phyloP scores from a whole-genome alignment of 805 yeast genomes.

The Yamadazyma akitaensis region DNA sequence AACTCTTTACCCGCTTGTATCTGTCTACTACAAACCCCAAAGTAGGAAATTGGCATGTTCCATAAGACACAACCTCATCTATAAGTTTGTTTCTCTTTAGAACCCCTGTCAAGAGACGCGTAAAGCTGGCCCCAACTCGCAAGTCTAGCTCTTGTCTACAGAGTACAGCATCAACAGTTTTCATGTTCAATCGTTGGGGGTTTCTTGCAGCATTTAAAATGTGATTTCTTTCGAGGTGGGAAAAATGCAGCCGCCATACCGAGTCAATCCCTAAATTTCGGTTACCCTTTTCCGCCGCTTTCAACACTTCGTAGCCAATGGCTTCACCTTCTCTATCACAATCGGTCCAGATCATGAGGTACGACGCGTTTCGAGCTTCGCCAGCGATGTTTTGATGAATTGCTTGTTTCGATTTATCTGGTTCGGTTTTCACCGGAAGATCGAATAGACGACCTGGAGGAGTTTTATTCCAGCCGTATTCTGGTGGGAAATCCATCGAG shows the following conservation, averaged over 20 bases:
- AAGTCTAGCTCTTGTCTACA: conserved; percentile 86
- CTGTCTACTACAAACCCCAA: conserved; percentile 95
- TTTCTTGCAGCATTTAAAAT: conserved; percentile 68
- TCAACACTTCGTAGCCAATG: conserved; percentile 79
- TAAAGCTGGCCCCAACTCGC: conserved; percentile 84
- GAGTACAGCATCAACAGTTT: conserved; percentile 77
- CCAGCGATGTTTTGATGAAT: conserved; percentile 50
- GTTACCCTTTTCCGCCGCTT: conserved; percentile 61
- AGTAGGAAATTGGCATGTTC: conserved; percentile 95
- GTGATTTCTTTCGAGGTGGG: conserved; percentile 80
- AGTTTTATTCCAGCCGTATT: conserved; percentile 63
- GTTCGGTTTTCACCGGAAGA: conserved; percentile 55
- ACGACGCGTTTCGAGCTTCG: conserved; percentile 59
- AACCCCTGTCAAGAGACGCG: conserved; percentile 68
- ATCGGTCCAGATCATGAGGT: conserved; percentile 95
- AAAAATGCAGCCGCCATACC: conserved; percentile 73
- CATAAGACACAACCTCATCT: conserved; percentile 64
- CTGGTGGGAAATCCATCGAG: conserved; percentile 59
- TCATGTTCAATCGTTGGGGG: conserved; percentile 61
- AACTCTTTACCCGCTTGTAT: conserved; percentile 67
- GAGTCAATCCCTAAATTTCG: conserved; percentile 41
- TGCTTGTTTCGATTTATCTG: conserved; percentile 17
- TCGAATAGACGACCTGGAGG: conserved; percentile 64
- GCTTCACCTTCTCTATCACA: conserved; percentile 97
- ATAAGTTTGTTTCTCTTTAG: conserved; percentile 34